phyloP scores from a whole-genome alignment of 2,329 filamentous ascomycete species.

The Pestalotiopsis sp. region DNA sequence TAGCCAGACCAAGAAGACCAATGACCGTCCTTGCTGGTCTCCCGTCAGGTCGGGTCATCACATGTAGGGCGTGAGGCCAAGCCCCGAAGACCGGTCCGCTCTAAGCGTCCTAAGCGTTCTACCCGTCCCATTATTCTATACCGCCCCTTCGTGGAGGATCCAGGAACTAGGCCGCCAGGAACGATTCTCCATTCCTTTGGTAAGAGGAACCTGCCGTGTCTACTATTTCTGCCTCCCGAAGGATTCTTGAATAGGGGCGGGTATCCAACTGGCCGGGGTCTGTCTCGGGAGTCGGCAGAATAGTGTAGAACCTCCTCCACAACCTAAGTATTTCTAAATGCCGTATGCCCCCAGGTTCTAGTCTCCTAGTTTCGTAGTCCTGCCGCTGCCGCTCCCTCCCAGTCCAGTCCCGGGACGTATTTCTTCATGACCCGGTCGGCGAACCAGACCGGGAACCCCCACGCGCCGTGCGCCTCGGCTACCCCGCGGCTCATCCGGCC shows the following conservation, averaged over 20 bases:
- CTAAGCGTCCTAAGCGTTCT: neutral
- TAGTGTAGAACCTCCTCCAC: neutral
- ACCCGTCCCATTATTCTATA: neutral
- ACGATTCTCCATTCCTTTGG: too few species aligned
- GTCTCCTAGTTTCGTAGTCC: neutral
- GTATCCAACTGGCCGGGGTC: too few species aligned
- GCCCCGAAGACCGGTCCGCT: neutral
- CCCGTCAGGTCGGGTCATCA: too few species aligned
- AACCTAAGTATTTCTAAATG: too few species aligned
- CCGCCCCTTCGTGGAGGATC: neutral
- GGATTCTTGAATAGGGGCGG: too few species aligned
- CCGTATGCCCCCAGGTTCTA: too few species aligned
- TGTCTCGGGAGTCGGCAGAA: too few species aligned
- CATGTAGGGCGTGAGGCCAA: too few species aligned
- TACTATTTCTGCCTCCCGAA: too few species aligned
- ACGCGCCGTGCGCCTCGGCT: constrained; percentile 54
- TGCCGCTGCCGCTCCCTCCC: neutral
- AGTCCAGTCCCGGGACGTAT: constrained; percentile 33
- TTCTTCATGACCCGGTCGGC: constrained; percentile 55
- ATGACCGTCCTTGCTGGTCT: too few species aligned
- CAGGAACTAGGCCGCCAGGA: neutral
- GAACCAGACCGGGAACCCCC: constrained; percentile 58
- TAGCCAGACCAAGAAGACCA: too few species aligned
- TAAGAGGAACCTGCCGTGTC: too few species aligned
- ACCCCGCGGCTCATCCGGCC: constrained; percentile 67